Evolutionary conservation across 140 eudicot species (phyloP), one percentile per base, ranked within the genome.

Genomic region (Ambrosia hybrid): DNA sequence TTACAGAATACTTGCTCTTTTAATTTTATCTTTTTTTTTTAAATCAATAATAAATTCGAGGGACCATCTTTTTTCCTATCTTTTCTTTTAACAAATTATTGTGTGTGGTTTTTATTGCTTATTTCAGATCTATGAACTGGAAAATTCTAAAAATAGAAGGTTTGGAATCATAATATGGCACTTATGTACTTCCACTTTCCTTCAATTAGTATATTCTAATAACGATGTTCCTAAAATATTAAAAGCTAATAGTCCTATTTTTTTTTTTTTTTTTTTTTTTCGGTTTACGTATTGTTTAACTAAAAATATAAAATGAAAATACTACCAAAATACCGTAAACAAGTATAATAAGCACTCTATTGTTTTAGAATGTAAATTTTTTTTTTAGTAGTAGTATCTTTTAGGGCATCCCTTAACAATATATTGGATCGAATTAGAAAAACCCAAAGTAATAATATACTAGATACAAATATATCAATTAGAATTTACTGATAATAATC

Each of bases 31-130:
- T 61, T 26, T 43, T 53, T 15, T 53, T n/a, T 15, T 15, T 5
- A 37, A 16, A 38, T 1, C 3, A 62, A 51, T 73, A 73, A 73
- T 51, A 73, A 63, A 43, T 45, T 34, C 37, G 37, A 52, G 39
- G 56, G 53, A 63, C 71, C 53, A 51, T 73, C 43, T 12, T 73
- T 61, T 38, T 51, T 26, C 51, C 78, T 36, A 63, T 73, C 71
- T 36, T 62, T 73, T 73, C 55, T 34, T 51, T 3, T 30, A 14
- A 36, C 34, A 60, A 53, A 73, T 73, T 73, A 73, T 62, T 73
- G 17, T 62, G 78, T 38, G 63, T 73, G 45, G 30, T 36, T 51
- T 73, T 49, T 6, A 30, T 14, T 62, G 37, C 41, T 62, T 51
- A 34, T 41, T 62, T 49, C n/a, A 36, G 71, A 51, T 62, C 64